phyloP scores from a whole-genome alignment of 148 eudicot species.

The Fagopyrum homotropicum region DNA sequence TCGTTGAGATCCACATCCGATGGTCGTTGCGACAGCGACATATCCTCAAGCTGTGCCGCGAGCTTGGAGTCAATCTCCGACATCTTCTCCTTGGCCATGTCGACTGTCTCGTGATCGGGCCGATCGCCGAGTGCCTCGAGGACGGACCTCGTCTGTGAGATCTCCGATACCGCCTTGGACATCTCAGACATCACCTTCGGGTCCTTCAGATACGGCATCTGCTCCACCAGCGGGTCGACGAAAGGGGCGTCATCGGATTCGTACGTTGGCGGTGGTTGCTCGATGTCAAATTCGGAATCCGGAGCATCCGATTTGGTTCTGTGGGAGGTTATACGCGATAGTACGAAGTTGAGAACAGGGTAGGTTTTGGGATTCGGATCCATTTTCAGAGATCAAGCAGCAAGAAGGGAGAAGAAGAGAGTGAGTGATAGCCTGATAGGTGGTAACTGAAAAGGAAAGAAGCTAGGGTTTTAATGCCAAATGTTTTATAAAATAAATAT shows the following conservation, averaged over 20 bases:
- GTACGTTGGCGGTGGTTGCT: slow-evolving; percentile 30
- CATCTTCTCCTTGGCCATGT: slow-evolving; percentile 47
- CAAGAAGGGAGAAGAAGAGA: not conserved
- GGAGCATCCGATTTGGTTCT: not conserved
- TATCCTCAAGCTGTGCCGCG: slow-evolving; percentile 35
- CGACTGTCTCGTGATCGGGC: slow-evolving; percentile 82
- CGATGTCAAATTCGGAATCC: slow-evolving; percentile 53
- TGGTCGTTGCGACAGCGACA: slow-evolving; percentile 26
- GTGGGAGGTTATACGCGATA: slow-evolving; percentile 1
- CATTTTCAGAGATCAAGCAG: not conserved
- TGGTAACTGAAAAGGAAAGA: not conserved
- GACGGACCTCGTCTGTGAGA: slow-evolving; percentile 54
- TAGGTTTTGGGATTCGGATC: slow-evolving; percentile 11
- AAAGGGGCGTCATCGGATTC: slow-evolving; percentile 20
- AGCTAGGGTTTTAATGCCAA: not conserved
- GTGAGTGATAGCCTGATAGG: not conserved
- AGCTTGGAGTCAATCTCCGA: slow-evolving; percentile 34
- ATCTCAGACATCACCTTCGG: slow-evolving; percentile 55
- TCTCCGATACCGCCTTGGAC: slow-evolving; percentile 64
- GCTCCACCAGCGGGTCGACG: slow-evolving; percentile 48
- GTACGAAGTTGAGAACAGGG: slow-evolving; percentile 7
- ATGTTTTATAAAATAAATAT: too few relatives aligned
- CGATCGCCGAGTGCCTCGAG: slow-evolving; percentile 54
- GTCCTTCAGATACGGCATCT: slow-evolving; percentile 67
- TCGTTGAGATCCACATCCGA: slow-evolving; percentile 20